Evolutionary conservation across 768 basidiomycete genomes (phyloP).

Genomic region (Postia placenta): DNA sequence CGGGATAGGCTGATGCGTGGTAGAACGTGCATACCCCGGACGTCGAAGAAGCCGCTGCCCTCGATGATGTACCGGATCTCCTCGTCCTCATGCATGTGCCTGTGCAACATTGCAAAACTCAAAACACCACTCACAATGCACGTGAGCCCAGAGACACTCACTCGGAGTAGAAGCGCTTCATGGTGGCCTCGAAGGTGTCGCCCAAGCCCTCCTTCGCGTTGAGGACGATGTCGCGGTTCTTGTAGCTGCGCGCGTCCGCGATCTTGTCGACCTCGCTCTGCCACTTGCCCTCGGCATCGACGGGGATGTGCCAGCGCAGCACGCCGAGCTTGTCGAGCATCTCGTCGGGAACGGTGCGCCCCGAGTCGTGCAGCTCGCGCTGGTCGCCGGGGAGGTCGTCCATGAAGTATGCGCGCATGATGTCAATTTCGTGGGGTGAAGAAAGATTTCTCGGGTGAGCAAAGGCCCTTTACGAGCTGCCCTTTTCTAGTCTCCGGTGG

Average conservation of each 20-base stretch:
- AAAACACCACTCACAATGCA: not conserved
- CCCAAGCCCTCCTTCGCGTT: slow-evolving; percentile 77
- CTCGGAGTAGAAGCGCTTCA: slow-evolving; percentile 84
- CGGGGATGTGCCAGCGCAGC: slow-evolving; percentile 59
- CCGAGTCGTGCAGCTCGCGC: slow-evolving; percentile 70
- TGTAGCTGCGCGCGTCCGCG: slow-evolving; percentile 68
- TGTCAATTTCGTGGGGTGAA: not conserved
- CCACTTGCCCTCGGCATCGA: slow-evolving; percentile 40
- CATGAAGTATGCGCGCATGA: slow-evolving; percentile 72
- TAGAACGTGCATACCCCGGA: slow-evolving; percentile 53
- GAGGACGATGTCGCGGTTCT: slow-evolving; percentile 77
- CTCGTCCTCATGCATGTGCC: slow-evolving; percentile 94
- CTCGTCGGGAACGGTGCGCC: slow-evolving; percentile 43
- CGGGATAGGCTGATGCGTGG: too few relatives aligned
- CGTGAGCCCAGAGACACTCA: slow-evolving; percentile 22
- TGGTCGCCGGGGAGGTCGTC: slow-evolving; percentile 78
- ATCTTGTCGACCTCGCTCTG: slow-evolving; percentile 53
- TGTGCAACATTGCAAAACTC: slow-evolving; percentile 27
- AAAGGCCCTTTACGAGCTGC: too few relatives aligned
- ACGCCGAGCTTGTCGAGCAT: slow-evolving; percentile 56
- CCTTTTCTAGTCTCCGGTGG: not conserved
- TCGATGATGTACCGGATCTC: slow-evolving; percentile 86
- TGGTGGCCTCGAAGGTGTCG: slow-evolving; percentile 74
- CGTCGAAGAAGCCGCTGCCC: slow-evolving; percentile 91
- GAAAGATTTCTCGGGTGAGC: not conserved